Base-by-base conservation (phyloP, 345 rosid species). In the Acer saccharum region DNA sequence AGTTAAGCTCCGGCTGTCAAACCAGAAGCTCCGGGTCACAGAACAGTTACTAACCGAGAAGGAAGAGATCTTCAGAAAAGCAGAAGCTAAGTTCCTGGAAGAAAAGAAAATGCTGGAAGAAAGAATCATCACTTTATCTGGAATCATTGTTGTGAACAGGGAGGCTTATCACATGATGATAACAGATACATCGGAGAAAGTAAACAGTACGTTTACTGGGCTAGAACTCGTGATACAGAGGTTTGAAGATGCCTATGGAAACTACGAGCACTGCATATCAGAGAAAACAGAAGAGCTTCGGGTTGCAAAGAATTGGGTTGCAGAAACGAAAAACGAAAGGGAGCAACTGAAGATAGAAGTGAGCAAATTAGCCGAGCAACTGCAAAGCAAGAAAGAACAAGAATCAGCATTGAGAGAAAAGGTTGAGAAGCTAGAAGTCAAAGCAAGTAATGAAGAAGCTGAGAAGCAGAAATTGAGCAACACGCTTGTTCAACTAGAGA, bases 1-100 rank as follows among this genome's bases (percentile, higher is more conserved):
- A 85, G 93, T 96, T 10, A 89, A 88, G 83, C 98, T 94, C 69
- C 91, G 98, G 41, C 77, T 96, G 74, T 94, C 98, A 12, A 96
- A 90, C 88, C 98, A 96, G 90, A 94, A 96, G 83, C 94, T 91
- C 54, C 91, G 99, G 52, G 85, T 94, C 79, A 91, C 97, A 1
- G 98, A 96, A 20, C 98, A 96, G 74, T 84, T 89, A 52, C 87
- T 96, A 18, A 72, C 83, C 1, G 97, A 94, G 89, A 91, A 79
- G 75, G 99, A 94, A 86, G 97, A 89, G 73, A 81, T 76, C 58
- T 82, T 83, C 77, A 87, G 84, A 84, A 84, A 84, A 76, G 88
- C 89, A 20, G 97, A 91, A 85, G 90, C 86, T 54, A 87, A 83
- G 83, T 84, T 88, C 82, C 79, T 74, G 77, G 89, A 90, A 88